A percentile compares a stretch with the other conserved stretches of the same genome.
Evolutionary conservation across 805 yeast species (phyloP).

Genomic region (Wickerhamiella siamensis): DNA sequence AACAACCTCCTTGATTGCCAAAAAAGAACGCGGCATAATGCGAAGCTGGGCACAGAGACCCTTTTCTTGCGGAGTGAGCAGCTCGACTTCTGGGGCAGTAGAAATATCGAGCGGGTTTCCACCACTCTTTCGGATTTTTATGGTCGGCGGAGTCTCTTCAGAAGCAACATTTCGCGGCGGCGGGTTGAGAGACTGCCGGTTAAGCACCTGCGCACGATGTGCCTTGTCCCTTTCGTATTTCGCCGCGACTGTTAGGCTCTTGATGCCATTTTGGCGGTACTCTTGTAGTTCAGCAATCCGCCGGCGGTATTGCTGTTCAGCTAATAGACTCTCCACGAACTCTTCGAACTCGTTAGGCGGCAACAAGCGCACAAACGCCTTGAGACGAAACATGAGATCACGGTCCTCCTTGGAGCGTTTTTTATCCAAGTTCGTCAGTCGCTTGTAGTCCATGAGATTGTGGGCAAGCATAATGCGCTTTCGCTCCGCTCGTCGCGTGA

Average conservation of each 20-base stretch:
- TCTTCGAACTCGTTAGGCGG: conserved; percentile 66
- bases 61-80: conserved; percentile 79
- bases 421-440: conserved; percentile 69
- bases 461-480: conserved; percentile 71
- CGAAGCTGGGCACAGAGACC: conserved; percentile 69
- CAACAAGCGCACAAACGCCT: conserved; percentile 71
- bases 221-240: conserved; percentile 82
- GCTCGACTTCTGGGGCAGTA: conserved; percentile 66
- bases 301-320: conserved; percentile 64
- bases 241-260: conserved; percentile 65
- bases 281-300: conserved; percentile 83
- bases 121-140: conserved; percentile 20
- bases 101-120: conserved; percentile 27
- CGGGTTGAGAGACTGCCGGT: conserved; percentile 14
- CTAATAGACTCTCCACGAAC: conserved; percentile 57
- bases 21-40: conserved; percentile 82
- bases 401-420: conserved; percentile 79
- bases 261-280: conserved; percentile 84
- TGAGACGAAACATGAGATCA: conserved; percentile 58
- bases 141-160: conserved; percentile 14
- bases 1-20: conserved; percentile 79
- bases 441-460: conserved; percentile 68
- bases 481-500: conserved; percentile 85
- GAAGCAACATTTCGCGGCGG: conserved; percentile 5
- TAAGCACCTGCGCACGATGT: conserved; percentile 39